Conservation (phyloP, 148 eudicot species). For the Rhododendron molle region DNA sequence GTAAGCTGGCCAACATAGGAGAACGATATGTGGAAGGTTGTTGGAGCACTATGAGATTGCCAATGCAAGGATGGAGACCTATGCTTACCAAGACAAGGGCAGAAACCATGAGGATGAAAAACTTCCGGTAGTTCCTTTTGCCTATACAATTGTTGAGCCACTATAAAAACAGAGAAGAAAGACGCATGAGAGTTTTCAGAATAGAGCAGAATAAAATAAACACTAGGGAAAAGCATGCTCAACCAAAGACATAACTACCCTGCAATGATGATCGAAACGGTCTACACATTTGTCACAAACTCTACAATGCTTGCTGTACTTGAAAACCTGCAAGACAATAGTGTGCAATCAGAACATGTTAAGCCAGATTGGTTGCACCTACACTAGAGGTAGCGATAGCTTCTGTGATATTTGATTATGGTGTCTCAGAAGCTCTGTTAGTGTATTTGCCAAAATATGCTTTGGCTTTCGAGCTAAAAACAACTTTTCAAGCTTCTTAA, state of each 20-base stretch:
- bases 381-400: neutral
- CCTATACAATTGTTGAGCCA: conserved; percentile 70
- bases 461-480: neutral
- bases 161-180: conserved; percentile 30
- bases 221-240: neutral
- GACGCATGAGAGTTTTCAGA: neutral
- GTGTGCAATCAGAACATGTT: conserved; percentile 1
- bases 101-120: conserved; percentile 91
- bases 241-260: conserved; percentile 46
- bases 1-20: neutral
- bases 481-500: neutral
- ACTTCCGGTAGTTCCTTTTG: conserved; percentile 78
- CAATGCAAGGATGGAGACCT: conserved; percentile 15
- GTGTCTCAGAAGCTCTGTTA: neutral
- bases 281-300: conserved; percentile 98
- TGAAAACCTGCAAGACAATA: conserved; percentile 70
- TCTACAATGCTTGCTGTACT: conserved; percentile 99
- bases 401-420: neutral
- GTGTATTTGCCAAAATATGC: neutral
- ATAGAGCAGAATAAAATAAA: neutral
- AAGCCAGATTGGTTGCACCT: neutral
- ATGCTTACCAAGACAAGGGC: conserved; percentile 77
- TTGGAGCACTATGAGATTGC: conserved; percentile 1
- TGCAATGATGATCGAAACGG: conserved; percentile 93
- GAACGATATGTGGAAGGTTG: conserved; percentile 3